Conservation (phyloP, 2,329 filamentous ascomycete species). For the Fusarium sambucinum region DNA sequence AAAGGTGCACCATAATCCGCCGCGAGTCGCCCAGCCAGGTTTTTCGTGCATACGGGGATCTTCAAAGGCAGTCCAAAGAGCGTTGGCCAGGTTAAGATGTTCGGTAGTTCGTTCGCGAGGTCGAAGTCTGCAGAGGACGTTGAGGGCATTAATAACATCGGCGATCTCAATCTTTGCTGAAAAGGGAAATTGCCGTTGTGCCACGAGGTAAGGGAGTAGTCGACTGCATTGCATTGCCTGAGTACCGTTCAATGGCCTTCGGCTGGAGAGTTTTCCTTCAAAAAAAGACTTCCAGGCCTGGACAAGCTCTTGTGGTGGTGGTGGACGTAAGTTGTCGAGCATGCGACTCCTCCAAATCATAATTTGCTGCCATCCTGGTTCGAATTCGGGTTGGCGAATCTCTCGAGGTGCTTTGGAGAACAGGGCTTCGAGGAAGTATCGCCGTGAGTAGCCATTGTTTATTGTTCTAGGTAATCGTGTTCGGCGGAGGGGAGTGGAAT, state of each 20-base stretch:
- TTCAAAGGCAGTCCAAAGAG: conserved; percentile 54
- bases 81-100: conserved; percentile 62
- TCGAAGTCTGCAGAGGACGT: conserved; percentile 56
- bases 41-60: conserved; percentile 42
- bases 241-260: conserved; percentile 69
- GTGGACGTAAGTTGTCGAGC: conserved; percentile 73
- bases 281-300: conserved; percentile 76
- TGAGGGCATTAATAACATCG: conserved; percentile 56
- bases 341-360: conserved; percentile 74
- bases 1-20: conserved; percentile 50
- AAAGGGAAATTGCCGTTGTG: conserved; percentile 39
- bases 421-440: conserved; percentile 70
- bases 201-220: conserved; percentile 71
- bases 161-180: conserved; percentile 51
- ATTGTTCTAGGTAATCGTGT: conserved; percentile 44
- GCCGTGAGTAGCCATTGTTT: conserved; percentile 40
- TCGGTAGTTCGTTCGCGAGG: conserved; percentile 59
- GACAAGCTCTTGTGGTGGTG: conserved; percentile 71
- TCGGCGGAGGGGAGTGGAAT: conserved; percentile 49
- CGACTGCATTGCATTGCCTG: conserved; percentile 69
- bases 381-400: conserved; percentile 71
- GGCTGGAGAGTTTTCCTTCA: conserved; percentile 61
- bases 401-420: conserved; percentile 70
- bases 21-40: conserved; percentile 22
- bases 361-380: conserved; percentile 78